A percentile compares a stretch with the other conserved stretches of the same genome.
These are phyloP conservation scores for Pseudogymnoascus sp. DNA, from an alignment of 2,329 filamentous ascomycete genomes.

Conservation along the genomic window DNA sequence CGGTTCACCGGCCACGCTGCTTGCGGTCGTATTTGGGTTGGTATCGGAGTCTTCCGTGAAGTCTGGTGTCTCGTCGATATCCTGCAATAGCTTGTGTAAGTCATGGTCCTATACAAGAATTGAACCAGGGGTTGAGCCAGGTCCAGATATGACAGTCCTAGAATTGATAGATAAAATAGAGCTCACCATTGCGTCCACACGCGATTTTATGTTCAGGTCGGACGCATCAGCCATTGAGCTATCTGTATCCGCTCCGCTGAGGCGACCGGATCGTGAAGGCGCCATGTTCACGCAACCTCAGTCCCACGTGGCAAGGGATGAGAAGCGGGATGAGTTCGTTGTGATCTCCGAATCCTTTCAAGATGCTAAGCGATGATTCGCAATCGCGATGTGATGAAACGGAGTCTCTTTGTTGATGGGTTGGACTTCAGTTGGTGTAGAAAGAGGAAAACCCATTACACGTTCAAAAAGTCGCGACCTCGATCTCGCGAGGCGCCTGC, in stretches of 20 bases:
- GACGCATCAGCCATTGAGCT: slow-evolving; percentile 55
- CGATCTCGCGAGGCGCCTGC: slow-evolving; percentile 1
- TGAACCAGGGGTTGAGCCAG: neutral
- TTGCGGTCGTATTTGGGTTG: slow-evolving; percentile 63
- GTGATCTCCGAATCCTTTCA: slow-evolving; percentile 9
- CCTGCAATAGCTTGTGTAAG: slow-evolving; percentile 32
- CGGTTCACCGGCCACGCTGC: slow-evolving; percentile 73
- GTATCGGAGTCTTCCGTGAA: slow-evolving; percentile 60
- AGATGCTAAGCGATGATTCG: neutral
- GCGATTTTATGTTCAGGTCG: slow-evolving; percentile 28
- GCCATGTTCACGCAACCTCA: slow-evolving; percentile 41
- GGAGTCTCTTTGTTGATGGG: slow-evolving; percentile 13
- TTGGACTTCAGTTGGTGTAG: slow-evolving; percentile 12
- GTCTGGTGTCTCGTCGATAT: slow-evolving; percentile 57
- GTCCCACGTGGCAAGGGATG: neutral
- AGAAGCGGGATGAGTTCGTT: slow-evolving; percentile 16
- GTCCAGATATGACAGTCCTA: neutral
- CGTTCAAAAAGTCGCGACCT: slow-evolving; percentile 8
- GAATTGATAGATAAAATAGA: neutral
- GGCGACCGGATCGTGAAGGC: slow-evolving; percentile 43
- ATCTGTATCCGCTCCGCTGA: slow-evolving; percentile 42
- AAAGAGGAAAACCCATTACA: slow-evolving; percentile 1
- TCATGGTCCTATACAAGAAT: neutral
- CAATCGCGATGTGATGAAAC: slow-evolving; percentile 14
- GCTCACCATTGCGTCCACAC: slow-evolving; percentile 30